Evolutionary conservation across 1,284 basidiomycete species (phyloP).

Genomic region (Uromyces viciae-fabae): DNA sequence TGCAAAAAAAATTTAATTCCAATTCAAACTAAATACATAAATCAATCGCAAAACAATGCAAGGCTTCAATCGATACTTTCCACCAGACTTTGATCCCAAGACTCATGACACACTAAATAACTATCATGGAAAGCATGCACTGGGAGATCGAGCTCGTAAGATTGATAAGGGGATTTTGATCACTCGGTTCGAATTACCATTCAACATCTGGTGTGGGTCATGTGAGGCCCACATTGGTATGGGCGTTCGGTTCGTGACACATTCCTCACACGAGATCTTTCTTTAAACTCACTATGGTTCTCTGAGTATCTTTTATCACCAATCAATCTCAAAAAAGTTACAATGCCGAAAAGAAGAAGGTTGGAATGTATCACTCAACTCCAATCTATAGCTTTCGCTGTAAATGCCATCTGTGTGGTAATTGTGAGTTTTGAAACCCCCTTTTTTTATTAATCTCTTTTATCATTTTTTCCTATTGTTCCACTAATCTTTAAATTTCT

Average conservation of each 20-base stretch:
- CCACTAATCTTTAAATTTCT: background rate
- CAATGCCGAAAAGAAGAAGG: conserved; percentile 96
- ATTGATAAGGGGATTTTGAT: conserved; percentile 89
- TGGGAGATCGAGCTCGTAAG: conserved; percentile 85
- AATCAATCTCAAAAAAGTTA: conserved; percentile 61
- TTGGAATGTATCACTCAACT: conserved; percentile 90
- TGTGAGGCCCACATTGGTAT: conserved; percentile 93
- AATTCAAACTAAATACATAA: no score
- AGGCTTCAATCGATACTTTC: conserved; percentile 78
- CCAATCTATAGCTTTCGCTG: conserved; percentile 91
- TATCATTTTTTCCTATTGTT: background rate
- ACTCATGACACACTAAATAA: conserved; percentile 76
- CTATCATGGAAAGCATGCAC: conserved; percentile 79
- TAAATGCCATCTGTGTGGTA: conserved; percentile 89
- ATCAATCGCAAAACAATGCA: conserved; percentile 39
- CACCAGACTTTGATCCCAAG: conserved; percentile 81
- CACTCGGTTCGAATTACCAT: conserved; percentile 87
- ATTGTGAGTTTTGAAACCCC: conserved; percentile 55
- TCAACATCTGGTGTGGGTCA: conserved; percentile 94
- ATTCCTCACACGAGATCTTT: background rate
- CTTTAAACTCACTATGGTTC: conserved; percentile 9
- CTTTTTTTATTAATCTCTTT: background rate
- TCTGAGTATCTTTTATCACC: background rate
- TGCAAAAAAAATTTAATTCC: no score
- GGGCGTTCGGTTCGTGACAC: conserved; percentile 62